Evolutionary conservation across 2,329 filamentous ascomycete genomes (phyloP).

Genomic region (Trichoderma atroviride): DNA sequence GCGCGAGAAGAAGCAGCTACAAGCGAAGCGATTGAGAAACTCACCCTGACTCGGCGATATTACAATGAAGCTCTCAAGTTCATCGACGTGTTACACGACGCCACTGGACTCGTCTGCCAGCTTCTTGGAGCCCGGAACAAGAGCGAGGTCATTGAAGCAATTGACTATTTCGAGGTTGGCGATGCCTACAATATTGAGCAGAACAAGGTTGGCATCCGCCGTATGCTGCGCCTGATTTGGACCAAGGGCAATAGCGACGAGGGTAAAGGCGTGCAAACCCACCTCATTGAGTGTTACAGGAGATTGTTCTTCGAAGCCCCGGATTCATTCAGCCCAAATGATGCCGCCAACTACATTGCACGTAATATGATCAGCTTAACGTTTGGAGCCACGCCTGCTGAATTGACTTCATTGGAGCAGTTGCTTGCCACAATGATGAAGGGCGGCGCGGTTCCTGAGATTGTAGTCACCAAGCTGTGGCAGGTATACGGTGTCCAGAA

Average conservation of each 20-base stretch:
- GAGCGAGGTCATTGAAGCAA: conserved; percentile 97
- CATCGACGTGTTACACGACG: conserved; percentile 85
- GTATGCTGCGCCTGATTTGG: conserved; percentile 97
- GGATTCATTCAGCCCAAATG: conserved; percentile 81
- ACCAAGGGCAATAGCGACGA: conserved; percentile 99
- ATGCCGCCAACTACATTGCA: conserved; percentile 92
- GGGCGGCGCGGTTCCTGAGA: conserved; percentile 79
- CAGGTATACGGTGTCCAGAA: conserved; percentile 95
- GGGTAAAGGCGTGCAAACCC: conserved; percentile 95
- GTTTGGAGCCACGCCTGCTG: conserved; percentile 90
- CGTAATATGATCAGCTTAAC: conserved; percentile 99
- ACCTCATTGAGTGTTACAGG: conserved; percentile 96
- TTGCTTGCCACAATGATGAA: conserved; percentile 98
- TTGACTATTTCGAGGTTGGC: conserved; percentile 95
- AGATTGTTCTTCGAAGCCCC: conserved; percentile 95
- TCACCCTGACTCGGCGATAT: conserved; percentile 86
- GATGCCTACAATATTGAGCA: conserved; percentile 97
- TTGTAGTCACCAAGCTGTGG: conserved; percentile 91
- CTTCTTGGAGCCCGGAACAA: conserved; percentile 94
- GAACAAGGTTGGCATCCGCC: conserved; percentile 86
- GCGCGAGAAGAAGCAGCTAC: conserved; percentile 86
- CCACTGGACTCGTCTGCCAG: conserved; percentile 79
- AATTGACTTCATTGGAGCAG: conserved; percentile 93
- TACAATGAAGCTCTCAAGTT: conserved; percentile 93
- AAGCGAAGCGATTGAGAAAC: conserved; percentile 81